Conservation (phyloP, 352 stramenopile species). For the Phytophthora litchii region DNA sequence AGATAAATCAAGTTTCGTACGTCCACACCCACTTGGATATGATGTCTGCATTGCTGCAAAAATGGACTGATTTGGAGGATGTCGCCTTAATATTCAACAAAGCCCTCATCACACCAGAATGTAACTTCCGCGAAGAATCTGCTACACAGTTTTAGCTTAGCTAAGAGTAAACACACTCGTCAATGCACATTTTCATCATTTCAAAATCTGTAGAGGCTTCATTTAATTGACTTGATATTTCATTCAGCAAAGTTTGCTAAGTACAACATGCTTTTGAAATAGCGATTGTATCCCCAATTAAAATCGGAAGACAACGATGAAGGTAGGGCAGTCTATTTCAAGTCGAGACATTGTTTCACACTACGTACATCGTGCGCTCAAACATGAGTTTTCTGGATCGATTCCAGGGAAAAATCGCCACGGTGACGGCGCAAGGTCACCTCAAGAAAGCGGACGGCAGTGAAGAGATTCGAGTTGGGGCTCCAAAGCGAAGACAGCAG, state of each 20-base stretch:
- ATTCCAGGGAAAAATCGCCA: conserved; percentile 86
- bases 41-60: neutral
- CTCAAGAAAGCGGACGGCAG: conserved; percentile 81
- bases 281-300: neutral
- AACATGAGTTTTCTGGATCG: conserved; percentile 84
- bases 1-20: neutral
- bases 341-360: neutral
- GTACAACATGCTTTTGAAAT: neutral
- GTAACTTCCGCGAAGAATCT: neutral
- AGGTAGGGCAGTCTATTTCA: neutral
- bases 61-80: neutral
- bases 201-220: no score
- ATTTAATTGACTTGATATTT: no score
- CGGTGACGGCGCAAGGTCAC: conserved; percentile 78
- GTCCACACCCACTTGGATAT: neutral
- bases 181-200: no score
- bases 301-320: neutral
- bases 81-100: neutral
- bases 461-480: conserved; percentile 80
- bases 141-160: neutral
- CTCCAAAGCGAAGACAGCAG: conserved; percentile 55
- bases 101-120: neutral
- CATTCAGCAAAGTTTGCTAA: no score
- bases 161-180: neutral
- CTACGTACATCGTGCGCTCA: neutral